Percentiles rank a stretch among this genome's conserved stretches.
Conservation (phyloP, 352 stramenopile species). For the Phytophthora constricta region DNA sequence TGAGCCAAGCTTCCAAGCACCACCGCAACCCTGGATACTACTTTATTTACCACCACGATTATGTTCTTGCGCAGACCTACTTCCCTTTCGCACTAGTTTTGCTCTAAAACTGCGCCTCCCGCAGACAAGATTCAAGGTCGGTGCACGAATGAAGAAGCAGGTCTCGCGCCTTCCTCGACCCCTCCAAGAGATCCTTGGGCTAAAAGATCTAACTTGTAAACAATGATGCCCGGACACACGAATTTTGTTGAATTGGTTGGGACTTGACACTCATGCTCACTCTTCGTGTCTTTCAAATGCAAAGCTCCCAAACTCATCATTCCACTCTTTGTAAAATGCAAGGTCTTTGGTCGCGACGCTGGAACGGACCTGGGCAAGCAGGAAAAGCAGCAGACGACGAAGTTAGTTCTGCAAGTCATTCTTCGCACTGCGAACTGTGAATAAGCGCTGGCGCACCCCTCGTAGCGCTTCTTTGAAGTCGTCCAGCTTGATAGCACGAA, state of each 20-base stretch:
- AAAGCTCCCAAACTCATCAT: constrained; percentile 93
- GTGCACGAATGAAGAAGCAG: constrained; percentile 14
- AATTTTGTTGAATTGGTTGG: constrained; percentile 9
- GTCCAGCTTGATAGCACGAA: constrained; percentile 94
- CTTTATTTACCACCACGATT: constrained; percentile 50
- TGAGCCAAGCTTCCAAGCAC: constrained; percentile 38
- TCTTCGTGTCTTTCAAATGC: constrained; percentile 76
- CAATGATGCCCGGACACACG: constrained; percentile 20
- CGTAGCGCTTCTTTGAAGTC: constrained; percentile 96
- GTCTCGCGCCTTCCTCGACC: constrained; percentile 5
- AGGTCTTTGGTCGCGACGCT: constrained; percentile 96
- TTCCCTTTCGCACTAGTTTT: constrained; percentile 24
- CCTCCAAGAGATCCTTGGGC: constrained; percentile 5
- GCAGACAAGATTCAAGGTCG: constrained; percentile 16
- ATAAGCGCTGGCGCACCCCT: constrained; percentile 42
- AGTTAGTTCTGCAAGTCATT: neutral
- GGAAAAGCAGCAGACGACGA: neutral
- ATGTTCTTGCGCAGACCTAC: constrained; percentile 5
- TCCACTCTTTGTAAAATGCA: constrained; percentile 93
- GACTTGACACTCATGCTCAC: constrained; percentile 2
- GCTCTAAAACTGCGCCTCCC: constrained; percentile 5
- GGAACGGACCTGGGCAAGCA: constrained; percentile 82
- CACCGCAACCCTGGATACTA: constrained; percentile 16
- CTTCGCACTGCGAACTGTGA: too few species aligned
- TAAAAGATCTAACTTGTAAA: constrained; percentile 32